These are phyloP conservation scores for Boletus mariae DNA, from an alignment of 1,284 basidiomycete species.

Conservation along the genomic window DNA sequence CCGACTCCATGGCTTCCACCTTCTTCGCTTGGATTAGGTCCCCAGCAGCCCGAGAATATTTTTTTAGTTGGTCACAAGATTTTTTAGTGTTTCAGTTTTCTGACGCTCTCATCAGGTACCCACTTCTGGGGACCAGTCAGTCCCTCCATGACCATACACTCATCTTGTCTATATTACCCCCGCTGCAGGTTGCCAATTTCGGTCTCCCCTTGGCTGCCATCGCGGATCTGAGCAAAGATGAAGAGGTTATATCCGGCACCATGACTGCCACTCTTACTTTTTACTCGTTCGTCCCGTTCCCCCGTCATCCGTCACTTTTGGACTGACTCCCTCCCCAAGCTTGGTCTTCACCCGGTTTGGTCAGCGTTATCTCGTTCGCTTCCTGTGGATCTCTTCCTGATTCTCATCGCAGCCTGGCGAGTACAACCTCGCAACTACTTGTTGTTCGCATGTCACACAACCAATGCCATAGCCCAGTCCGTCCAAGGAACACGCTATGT, in stretches of 20 bases:
- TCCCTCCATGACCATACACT: slow-evolving; percentile 22
- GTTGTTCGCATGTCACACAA: slow-evolving; percentile 88
- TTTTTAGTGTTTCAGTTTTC: slow-evolving; percentile 5
- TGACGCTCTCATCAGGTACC: slow-evolving; percentile 56
- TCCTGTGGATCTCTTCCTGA: background rate
- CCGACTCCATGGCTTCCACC: slow-evolving; percentile 64
- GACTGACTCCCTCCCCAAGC: slow-evolving; percentile 40
- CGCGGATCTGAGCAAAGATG: slow-evolving; percentile 86
- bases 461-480: slow-evolving; percentile 84
- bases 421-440: slow-evolving; percentile 95
- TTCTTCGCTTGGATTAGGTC: slow-evolving; percentile 86
- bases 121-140: slow-evolving; percentile 95
- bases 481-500: slow-evolving; percentile 82
- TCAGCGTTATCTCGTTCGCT: slow-evolving; percentile 26
- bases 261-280: slow-evolving; percentile 88
- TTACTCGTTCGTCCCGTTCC: slow-evolving; percentile 78
- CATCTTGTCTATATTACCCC: slow-evolving; percentile 17
- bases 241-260: slow-evolving; percentile 91
- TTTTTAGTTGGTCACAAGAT: slow-evolving; percentile 71
- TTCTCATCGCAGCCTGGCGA: slow-evolving; percentile 68
- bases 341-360: slow-evolving; percentile 95
- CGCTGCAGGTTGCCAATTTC: slow-evolving; percentile 87
- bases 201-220: slow-evolving; percentile 91
- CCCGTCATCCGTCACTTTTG: background rate
- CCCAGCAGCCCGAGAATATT: slow-evolving; percentile 86